These are phyloP conservation scores for cucumber (Cucumis sativus) DNA, from an alignment of 306 rosid species.

Conservation along the genomic window Cucumber_9930_V3 NC_026655.2:3822001-3822500, in stretches of 20 bases:
- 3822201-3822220: conserved; percentile 3
- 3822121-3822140: conserved; percentile 54
- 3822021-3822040: conserved; percentile 74
- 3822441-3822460: neutral
- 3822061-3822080: conserved; percentile 16
- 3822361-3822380: neutral
- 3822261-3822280: neutral
- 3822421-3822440: neutral
- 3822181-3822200: conserved; percentile 53
- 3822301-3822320: neutral
- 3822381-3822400: neutral
- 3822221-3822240: neutral
- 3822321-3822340: neutral
- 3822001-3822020: conserved; percentile 63
- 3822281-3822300: neutral
- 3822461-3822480: neutral
- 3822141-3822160: conserved; percentile 50
- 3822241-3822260: conserved; percentile 2
- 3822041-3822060: conserved; percentile 21
- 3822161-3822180: conserved; percentile 50
- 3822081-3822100: conserved; percentile 31
- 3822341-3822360: neutral
- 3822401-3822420: neutral
- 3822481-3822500: conserved; percentile 13
- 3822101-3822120: conserved; percentile 44